Percentiles rank a stretch among this genome's conserved stretches.
Evolutionary conservation across 225 moss, liverwort and hornwort species (phyloP).

Genomic region (Antitrichia curtipendula): DNA sequence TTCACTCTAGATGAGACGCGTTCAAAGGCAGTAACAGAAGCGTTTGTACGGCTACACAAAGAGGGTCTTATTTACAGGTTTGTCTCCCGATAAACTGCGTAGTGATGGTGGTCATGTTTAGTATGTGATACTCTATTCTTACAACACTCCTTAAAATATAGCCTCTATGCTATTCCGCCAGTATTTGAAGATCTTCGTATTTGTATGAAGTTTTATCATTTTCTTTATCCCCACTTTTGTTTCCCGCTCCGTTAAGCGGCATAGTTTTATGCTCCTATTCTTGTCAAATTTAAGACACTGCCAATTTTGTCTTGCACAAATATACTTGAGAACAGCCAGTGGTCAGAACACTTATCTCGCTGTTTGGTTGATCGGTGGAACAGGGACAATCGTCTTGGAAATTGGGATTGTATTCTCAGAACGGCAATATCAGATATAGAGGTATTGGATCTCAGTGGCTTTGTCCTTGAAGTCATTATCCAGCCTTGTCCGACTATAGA

Average conservation of each 20-base stretch:
- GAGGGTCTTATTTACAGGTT: slow-evolving; percentile 88
- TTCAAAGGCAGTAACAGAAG: slow-evolving; percentile 69
- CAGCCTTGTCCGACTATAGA: not conserved
- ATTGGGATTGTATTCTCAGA: slow-evolving; percentile 82
- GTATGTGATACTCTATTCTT: not conserved
- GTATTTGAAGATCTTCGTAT: not conserved
- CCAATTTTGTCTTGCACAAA: not conserved
- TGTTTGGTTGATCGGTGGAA: not conserved
- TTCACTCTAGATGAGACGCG: slow-evolving; percentile 82
- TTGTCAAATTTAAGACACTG: not conserved
- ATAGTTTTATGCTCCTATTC: not conserved
- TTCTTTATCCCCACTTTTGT: not conserved
- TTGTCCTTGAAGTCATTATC: not conserved
- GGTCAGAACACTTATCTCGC: not conserved
- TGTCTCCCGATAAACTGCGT: not conserved
- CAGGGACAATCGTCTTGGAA: slow-evolving; percentile 91
- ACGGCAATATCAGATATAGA: slow-evolving; percentile 95
- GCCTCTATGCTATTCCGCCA: not conserved
- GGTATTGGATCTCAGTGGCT: slow-evolving; percentile 15
- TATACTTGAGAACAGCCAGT: not conserved
- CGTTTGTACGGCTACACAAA: slow-evolving; percentile 68
- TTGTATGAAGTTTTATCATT: not conserved
- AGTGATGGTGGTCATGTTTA: not conserved
- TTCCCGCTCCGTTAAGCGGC: not conserved
- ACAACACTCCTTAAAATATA: not conserved